Evolutionary conservation across 2,329 filamentous ascomycete genomes (phyloP), one percentile per base, ranked within the genome.

Genomic region (Domatiomyces catenatus): DNA sequence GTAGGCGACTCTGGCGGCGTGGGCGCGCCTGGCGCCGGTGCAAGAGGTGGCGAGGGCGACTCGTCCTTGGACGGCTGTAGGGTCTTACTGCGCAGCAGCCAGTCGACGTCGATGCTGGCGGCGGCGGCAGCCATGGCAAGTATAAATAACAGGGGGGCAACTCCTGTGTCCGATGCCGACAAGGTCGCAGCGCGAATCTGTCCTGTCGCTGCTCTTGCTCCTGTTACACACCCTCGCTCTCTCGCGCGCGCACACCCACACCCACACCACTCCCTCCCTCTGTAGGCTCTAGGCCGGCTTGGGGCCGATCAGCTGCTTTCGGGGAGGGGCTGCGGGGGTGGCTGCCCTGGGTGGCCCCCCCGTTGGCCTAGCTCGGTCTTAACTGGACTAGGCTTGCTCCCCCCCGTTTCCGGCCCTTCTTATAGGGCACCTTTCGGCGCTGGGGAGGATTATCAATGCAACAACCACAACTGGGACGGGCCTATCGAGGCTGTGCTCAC

Each of bases 101-200:
- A 94, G 68, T 84, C 88, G 63, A 93, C 86, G 69, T 94, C 87
- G 62, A 93, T 78, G 58, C 83, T 82, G 66, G 87, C 81, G 58
- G 86, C 78, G 66, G 87, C 81, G 58, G 86, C 78, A 60, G 84
- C 81, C 55, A 57, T 57, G 19, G 42, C 32, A 15, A 39, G n/a
- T n/a, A n/a, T n/a, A 15, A 39, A 15, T 2, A 15, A 39, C 32
- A 15, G 10, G 12, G 32, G 1, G 5, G 15, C 10, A 39, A 12
- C 5, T 8, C 5, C 32, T 15, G 12, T 10, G 10, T 10, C 10
- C 28, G 12, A 39, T 10, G 32, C 32, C 15, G 32, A 39, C 32
- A 15, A 39, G 32, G 6, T 39, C 32, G 10, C 32, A 39, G 32
- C 32, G 32, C 32, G 10, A 15, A 10, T 15, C 10, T 39, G 10